phyloP scores from a whole-genome alignment of 345 rosid genomes.

The Draba incana region DNA sequence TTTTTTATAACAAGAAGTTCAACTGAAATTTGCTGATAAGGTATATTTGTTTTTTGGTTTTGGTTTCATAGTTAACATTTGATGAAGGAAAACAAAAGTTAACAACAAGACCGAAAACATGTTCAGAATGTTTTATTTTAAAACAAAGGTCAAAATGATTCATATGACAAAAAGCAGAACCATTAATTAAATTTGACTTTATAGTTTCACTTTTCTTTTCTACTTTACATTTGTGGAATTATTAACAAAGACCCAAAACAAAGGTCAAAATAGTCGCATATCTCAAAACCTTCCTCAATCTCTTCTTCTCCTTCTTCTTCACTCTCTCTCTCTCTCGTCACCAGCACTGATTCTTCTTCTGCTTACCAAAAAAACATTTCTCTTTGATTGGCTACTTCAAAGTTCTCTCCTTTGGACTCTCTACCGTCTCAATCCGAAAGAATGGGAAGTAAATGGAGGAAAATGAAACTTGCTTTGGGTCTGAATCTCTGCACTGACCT shows the following conservation, averaged over 20 bases:
- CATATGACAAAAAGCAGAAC: conserved; percentile 32
- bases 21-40: no score
- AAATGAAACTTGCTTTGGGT: conserved; percentile 76
- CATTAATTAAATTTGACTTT: conserved; percentile 36
- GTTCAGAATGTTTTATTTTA: conserved; percentile 6
- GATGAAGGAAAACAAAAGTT: not conserved
- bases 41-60: no score
- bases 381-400: conserved; percentile 21
- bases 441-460: conserved; percentile 90
- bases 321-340: conserved; percentile 28
- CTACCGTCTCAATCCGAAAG: conserved; percentile 5
- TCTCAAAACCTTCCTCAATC: conserved; percentile 35
- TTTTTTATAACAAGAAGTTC: no score
- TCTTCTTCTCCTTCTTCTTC: conserved; percentile 24
- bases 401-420: conserved; percentile 17
- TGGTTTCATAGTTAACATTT: not conserved
- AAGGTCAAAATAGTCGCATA: conserved; percentile 45
- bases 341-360: conserved; percentile 33
- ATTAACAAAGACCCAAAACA: conserved; percentile 40
- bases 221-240: conserved; percentile 6
- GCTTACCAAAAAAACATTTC: conserved; percentile 6
- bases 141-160: conserved; percentile 28
- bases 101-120: conserved; percentile 12
- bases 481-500: conserved; percentile 69
- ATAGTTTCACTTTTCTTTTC: conserved; percentile 23